Conservation (phyloP, 306 rosid genomes). For the Macrotyloma uniflorum region DNA sequence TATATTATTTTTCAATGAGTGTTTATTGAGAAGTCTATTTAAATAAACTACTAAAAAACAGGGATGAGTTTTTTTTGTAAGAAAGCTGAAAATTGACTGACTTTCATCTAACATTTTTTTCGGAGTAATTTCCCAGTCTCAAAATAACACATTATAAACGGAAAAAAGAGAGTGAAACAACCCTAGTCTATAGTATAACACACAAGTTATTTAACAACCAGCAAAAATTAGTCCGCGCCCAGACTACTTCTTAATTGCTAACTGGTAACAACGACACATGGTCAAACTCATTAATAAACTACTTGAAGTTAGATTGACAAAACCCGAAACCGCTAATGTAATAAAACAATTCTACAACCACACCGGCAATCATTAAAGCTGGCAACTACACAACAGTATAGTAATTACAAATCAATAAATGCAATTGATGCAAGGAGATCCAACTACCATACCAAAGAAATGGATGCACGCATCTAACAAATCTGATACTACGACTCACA, state of each 20-base stretch:
- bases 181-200: not conserved
- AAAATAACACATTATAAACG: constrained; percentile 11
- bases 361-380: not conserved
- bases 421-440: not conserved
- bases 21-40: not conserved
- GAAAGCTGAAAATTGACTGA: not conserved
- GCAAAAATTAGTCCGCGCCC: not conserved
- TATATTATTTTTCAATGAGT: not conserved
- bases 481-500: not conserved
- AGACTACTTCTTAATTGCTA: not conserved
- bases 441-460: not conserved
- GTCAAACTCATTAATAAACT: not conserved
- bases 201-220: not conserved
- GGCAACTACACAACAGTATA: not conserved
- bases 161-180: no score
- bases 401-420: not conserved
- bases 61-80: not conserved
- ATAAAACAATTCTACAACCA: not conserved
- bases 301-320: not conserved
- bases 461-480: not conserved
- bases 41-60: not conserved
- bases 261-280: not conserved
- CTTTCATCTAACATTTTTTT: not conserved
- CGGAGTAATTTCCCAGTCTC: not conserved
- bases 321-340: not conserved